Evolutionary conservation across 208 protist species (phyloP).

Genomic region (Leishmania gerbilli): DNA sequence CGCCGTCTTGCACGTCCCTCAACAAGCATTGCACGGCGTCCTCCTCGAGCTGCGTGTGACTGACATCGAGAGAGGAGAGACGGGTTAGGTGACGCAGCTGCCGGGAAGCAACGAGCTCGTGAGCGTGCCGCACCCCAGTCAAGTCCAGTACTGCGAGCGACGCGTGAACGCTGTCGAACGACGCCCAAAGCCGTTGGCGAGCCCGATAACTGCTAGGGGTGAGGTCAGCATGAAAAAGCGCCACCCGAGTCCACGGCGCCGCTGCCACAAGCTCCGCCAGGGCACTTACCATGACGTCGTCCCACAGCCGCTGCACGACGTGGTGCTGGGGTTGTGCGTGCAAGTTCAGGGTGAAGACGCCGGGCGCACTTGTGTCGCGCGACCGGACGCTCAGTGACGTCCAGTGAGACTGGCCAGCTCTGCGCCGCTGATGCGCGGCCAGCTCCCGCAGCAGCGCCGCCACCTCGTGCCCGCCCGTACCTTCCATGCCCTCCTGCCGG

Average conservation of each 20-base stretch:
- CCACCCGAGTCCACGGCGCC: slow-evolving; percentile 24
- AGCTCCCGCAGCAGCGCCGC: slow-evolving; percentile 23
- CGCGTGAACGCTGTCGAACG: slow-evolving; percentile 19
- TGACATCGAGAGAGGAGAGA: slow-evolving; percentile 48
- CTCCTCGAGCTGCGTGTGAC: slow-evolving; percentile 50
- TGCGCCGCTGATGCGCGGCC: slow-evolving; percentile 5
- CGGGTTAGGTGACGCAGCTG: slow-evolving; percentile 17
- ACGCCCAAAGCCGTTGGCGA: slow-evolving; percentile 27
- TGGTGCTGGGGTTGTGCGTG: slow-evolving; percentile 1
- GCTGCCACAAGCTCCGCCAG: slow-evolving; percentile 35
- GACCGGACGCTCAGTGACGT: slow-evolving; percentile 1
- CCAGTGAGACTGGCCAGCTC: neutral
- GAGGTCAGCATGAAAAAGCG: slow-evolving; percentile 38
- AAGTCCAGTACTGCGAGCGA: slow-evolving; percentile 43
- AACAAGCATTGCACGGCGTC: slow-evolving; percentile 36
- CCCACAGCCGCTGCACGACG: slow-evolving; percentile 29
- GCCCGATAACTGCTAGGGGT: slow-evolving; percentile 23
- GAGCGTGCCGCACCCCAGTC: slow-evolving; percentile 34
- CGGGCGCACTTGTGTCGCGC: slow-evolving; percentile 5
- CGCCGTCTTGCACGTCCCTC: slow-evolving; percentile 27
- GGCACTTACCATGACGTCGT: slow-evolving; percentile 26
- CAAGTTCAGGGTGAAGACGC: neutral
- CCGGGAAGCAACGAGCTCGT: slow-evolving; percentile 21
- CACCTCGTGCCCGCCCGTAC: slow-evolving; percentile 8
- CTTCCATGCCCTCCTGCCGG: slow-evolving; percentile 9